Base-by-base conservation (phyloP, 352 stramenopile genomes). In the Saprolegnia parasitica region DNA sequence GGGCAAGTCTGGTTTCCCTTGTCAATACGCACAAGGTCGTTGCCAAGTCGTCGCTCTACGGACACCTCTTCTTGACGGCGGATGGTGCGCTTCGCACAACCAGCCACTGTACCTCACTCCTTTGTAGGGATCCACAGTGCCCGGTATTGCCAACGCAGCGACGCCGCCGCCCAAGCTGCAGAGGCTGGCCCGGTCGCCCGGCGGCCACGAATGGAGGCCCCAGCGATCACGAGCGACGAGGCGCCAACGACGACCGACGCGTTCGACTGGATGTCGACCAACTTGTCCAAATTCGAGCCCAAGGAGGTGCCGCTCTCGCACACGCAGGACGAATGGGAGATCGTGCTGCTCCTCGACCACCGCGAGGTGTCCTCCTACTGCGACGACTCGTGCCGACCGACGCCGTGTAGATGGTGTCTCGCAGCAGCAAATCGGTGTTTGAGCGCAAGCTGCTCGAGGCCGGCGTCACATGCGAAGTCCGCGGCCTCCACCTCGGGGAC, bases 301-400 rank as follows among this genome's bases (percentile, higher is more conserved):
- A 60, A 60, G 35, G 16, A 26, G 11, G 52, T 11, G 24, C 24
- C 46, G 10, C n/a, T 47, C 5, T 5, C 20, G 9, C 46, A 61
- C 11, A n/a, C 32, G 9, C 74, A 70, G 16, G 85, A 93, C 39
- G 74, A 78, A 55, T 93, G 84, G 87, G 84, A 93, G 57, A 64
- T 95, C 32, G 80, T 93, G n/a, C 56, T 93, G 39, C 50, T 93
- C 1, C 67, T 95, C n/a, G 87, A 95, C 67, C 87, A 95, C 68
- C 84, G 87, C 15, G 87, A 95, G 37, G 60, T 67, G 42, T 21
- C 10, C 10, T n/a, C n/a, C n/a, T n/a, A n/a, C n/a, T n/a, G n/a
- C n/a, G n/a, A n/a, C n/a, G n/a, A n/a, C n/a, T n/a, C n/a, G 29
- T 35, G 29, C 29, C 5, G 29, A 35, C 29, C 2, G 29, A 35